Conservation (phyloP, 139 green algal genomes). For the Ettlia oleoabundans region DNA sequence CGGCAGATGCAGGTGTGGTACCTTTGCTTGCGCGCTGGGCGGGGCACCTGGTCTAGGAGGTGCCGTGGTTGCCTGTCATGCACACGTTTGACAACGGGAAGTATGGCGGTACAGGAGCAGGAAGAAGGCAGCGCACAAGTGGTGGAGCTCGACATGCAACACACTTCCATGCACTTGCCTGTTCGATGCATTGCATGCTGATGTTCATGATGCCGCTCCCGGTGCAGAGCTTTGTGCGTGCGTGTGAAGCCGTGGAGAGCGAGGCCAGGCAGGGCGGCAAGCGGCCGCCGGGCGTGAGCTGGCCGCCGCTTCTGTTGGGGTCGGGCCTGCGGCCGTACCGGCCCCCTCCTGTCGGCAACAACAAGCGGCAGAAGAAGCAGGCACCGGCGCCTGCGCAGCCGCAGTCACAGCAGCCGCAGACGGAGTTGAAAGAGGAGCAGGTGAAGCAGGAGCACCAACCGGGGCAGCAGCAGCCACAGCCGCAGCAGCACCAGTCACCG, state of each 20-base stretch:
- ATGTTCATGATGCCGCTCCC: background rate
- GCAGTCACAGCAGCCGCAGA: background rate
- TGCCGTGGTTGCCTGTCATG: no score
- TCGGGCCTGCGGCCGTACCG: constrained; percentile 1
- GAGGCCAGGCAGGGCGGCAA: background rate
- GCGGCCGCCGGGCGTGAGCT: background rate
- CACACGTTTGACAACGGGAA: no score
- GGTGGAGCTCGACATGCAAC: no score
- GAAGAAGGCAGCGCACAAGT: no score
- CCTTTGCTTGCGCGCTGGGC: no score
- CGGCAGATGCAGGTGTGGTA: constrained; percentile 54
- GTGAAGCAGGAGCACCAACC: background rate
- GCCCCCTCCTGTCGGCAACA: background rate
- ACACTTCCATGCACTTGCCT: no score
- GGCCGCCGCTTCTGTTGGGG: constrained; percentile 21
- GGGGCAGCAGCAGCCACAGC: background rate
- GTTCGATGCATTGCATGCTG: no score
- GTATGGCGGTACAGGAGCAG: no score
- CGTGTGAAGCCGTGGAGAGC: background rate
- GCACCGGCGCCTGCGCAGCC: background rate
- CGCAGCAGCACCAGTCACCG: background rate
- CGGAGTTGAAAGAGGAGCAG: background rate
- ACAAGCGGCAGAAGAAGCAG: constrained; percentile 12
- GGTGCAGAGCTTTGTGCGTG: constrained; percentile 34
- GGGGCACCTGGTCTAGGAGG: no score